phyloP scores from a whole-genome alignment of 2,329 filamentous ascomycete species.

The Microsporum audouinii region DNA sequence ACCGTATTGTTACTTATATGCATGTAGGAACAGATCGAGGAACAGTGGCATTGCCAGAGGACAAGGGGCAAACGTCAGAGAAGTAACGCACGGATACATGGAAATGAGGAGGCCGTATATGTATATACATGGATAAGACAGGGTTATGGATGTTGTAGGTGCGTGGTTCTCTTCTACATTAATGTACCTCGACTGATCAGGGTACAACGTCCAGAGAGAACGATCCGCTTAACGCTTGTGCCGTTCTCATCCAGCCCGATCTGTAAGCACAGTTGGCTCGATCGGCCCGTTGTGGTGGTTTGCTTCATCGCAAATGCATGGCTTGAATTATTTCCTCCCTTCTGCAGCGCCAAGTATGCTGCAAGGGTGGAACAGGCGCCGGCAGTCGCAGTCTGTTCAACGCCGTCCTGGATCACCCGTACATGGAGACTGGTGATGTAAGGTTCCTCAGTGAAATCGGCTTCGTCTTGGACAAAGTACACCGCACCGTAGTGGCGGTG shows the following conservation, averaged over 20 bases:
- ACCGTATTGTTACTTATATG: not conserved
- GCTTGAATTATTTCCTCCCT: conserved; percentile 22
- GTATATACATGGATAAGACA: not conserved
- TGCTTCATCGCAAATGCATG: conserved; percentile 36
- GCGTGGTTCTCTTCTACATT: conserved; percentile 3
- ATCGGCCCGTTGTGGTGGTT: conserved; percentile 42
- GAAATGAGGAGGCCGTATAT: not conserved
- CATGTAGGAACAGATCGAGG: not conserved
- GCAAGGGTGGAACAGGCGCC: conserved; percentile 39
- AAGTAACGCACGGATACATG: not conserved
- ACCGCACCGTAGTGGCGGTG: conserved; percentile 21
- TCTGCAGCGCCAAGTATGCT: conserved; percentile 36
- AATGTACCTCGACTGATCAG: conserved; percentile 16
- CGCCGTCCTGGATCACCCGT: conserved; percentile 22
- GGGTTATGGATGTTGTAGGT: not conserved
- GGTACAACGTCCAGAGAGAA: conserved; percentile 14
- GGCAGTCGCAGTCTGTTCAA: conserved; percentile 42
- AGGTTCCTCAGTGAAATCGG: conserved; percentile 18
- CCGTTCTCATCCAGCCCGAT: conserved; percentile 31
- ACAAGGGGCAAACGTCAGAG: not conserved
- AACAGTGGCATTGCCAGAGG: not conserved
- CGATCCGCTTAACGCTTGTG: conserved; percentile 14
- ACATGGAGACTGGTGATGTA: conserved; percentile 22
- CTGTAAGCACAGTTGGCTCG: conserved; percentile 39
- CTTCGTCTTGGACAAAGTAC: conserved; percentile 22